Conservation (phyloP, 179 eudicot genomes). For the Dionaea muscipula region DNA sequence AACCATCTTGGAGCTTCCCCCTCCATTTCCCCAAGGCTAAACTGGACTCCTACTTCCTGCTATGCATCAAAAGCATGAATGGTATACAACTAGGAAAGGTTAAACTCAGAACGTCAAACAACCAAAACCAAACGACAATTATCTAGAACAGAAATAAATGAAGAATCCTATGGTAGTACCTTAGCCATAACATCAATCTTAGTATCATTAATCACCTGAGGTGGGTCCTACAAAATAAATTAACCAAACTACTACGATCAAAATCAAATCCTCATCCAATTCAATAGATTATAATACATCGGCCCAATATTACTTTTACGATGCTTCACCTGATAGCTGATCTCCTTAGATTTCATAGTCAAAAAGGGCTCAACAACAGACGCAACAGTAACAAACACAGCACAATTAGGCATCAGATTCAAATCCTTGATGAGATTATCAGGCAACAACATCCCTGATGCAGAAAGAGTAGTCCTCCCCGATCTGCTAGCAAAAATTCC, state of each 20-base stretch:
- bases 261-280: not conserved
- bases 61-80: conserved; percentile 13
- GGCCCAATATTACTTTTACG: not conserved
- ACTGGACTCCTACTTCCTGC: conserved; percentile 22
- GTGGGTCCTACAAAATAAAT: conserved; percentile 32
- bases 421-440: conserved; percentile 18
- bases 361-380: conserved; percentile 81
- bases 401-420: conserved; percentile 15
- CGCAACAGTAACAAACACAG: conserved; percentile 69
- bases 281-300: not conserved
- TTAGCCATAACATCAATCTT: conserved; percentile 67
- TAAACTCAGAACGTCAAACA: conserved; percentile 1
- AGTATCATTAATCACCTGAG: conserved; percentile 54
- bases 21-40: conserved; percentile 11
- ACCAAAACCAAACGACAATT: not conserved
- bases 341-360: conserved; percentile 27
- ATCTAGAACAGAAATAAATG: not conserved
- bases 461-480: conserved; percentile 75
- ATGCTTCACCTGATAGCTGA: conserved; percentile 31
- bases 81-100: not conserved
- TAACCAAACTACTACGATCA: conserved; percentile 2
- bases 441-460: conserved; percentile 73
- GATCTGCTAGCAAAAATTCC: conserved; percentile 31
- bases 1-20: conserved; percentile 32
- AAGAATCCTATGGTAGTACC: conserved; percentile 27